Conservation (phyloP, 169 alveolate genomes). For the Besnoitia besnoiti region DNA sequence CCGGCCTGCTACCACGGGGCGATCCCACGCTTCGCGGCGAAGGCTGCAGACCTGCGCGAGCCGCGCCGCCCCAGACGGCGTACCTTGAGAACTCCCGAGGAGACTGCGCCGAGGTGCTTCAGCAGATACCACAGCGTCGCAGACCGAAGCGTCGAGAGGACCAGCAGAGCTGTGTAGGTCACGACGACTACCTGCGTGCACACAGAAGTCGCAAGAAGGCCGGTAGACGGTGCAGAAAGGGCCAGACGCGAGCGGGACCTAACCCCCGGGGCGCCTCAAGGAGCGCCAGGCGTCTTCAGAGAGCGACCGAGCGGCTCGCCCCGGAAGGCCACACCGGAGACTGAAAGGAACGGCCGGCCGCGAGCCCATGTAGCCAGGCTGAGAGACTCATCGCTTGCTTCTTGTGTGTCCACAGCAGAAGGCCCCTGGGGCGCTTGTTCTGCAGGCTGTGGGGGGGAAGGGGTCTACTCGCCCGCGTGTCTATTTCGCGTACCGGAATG, state of each 20-base stretch:
- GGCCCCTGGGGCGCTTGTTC: not conserved
- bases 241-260: no score
- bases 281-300: not conserved
- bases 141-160: conserved; percentile 70
- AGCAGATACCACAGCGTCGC: conserved; percentile 75
- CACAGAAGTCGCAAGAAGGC: not conserved
- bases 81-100: conserved; percentile 74
- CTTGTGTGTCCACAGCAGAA: not conserved
- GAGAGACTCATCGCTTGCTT: no score
- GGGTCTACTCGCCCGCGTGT: not conserved
- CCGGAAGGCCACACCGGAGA: no score
- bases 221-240: not conserved
- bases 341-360: no score
- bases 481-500: conserved; percentile 11
- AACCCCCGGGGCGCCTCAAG: no score
- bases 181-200: conserved; percentile 53
- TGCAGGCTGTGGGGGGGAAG: not conserved
- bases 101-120: conserved; percentile 75
- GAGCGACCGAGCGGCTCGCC: not conserved
- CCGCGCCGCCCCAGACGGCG: no score
- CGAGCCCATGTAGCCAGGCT: no score
- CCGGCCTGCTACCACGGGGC: no score
- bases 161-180: conserved; percentile 59
- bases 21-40: no score
- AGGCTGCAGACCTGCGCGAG: no score